phyloP scores from a whole-genome alignment of 2,329 filamentous ascomycete species.

The Colletotrichum limetticola region DNA sequence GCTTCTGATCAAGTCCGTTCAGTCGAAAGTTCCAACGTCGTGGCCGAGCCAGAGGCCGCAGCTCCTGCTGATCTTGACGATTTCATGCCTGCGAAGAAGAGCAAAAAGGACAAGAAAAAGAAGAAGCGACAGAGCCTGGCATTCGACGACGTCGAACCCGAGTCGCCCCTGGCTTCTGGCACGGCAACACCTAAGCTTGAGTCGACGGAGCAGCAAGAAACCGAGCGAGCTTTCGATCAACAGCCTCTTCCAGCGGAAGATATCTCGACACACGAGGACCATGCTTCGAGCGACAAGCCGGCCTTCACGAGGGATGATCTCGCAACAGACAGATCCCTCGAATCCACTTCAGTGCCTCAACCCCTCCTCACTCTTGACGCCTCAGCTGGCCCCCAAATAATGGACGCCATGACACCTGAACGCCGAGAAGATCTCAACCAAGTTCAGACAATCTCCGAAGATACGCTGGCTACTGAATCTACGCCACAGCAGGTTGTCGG shows the following conservation, averaged over 20 bases:
- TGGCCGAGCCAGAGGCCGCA: conserved; percentile 11
- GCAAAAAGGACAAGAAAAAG: conserved; percentile 50
- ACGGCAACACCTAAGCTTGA: background rate
- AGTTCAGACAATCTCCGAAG: background rate
- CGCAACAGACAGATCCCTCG: background rate
- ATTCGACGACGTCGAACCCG: conserved; percentile 2
- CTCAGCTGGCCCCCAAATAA: background rate
- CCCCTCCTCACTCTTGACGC: background rate
- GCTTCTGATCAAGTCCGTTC: background rate
- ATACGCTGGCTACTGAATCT: background rate
- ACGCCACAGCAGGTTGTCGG: background rate
- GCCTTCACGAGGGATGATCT: background rate
- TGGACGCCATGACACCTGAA: background rate
- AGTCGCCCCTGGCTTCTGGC: background rate
- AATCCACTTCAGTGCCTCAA: background rate
- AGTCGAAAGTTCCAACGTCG: background rate
- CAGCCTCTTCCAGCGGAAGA: background rate
- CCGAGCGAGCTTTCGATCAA: background rate
- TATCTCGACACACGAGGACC: background rate
- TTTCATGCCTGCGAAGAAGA: conserved; percentile 36
- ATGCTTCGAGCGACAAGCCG: background rate
- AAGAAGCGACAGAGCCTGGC: conserved; percentile 40
- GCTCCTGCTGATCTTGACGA: background rate
- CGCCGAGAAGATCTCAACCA: background rate
- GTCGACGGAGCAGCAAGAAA: background rate